phyloP scores from a whole-genome alignment of 2,329 filamentous ascomycete genomes.

The Talaromyces sp. region DNA sequence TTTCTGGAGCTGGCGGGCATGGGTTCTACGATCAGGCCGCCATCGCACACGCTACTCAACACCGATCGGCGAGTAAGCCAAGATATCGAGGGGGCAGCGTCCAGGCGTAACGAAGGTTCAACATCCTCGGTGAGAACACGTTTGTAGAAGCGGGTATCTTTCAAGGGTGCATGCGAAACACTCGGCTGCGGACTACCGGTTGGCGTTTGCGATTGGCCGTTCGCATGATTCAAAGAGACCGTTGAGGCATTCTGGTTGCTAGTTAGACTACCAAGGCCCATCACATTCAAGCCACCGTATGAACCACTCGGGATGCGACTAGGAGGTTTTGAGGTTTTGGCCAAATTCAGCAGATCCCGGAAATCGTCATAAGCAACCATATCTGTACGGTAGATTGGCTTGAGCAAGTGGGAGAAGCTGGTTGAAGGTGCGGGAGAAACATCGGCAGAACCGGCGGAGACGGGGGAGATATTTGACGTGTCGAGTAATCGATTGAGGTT shows the following conservation, averaged over 20 bases:
- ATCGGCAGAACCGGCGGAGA: conserved; percentile 46
- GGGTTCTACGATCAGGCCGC: conserved; percentile 83
- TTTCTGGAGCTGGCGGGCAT: conserved; percentile 57
- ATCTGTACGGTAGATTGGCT: conserved; percentile 78
- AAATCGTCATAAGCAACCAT: conserved; percentile 81
- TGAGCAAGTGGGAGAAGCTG: conserved; percentile 77
- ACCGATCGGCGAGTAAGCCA: conserved; percentile 90
- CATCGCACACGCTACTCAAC: conserved; percentile 75
- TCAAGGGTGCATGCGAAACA: conserved; percentile 55
- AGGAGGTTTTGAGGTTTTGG: conserved; percentile 56
- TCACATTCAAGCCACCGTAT: conserved; percentile 60
- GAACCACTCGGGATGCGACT: conserved; percentile 70
- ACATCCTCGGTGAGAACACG: conserved; percentile 83
- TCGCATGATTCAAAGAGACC: conserved; percentile 52
- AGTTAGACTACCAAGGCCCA: conserved; percentile 47
- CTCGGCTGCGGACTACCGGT: conserved; percentile 38
- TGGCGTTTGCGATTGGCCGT: conserved; percentile 42
- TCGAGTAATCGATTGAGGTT: conserved; percentile 58
- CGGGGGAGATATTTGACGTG: conserved; percentile 49
- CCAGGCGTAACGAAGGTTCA: conserved; percentile 85
- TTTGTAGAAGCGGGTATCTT: conserved; percentile 93
- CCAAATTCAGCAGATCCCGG: conserved; percentile 65
- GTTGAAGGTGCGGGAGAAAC: conserved; percentile 59
- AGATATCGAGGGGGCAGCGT: conserved; percentile 82
- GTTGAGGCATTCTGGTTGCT: conserved; percentile 55